A percentile compares a stretch with the other conserved stretches of the same genome.
Evolutionary conservation across 805 yeast genomes (phyloP).

Genomic region (Candida suzukii): DNA sequence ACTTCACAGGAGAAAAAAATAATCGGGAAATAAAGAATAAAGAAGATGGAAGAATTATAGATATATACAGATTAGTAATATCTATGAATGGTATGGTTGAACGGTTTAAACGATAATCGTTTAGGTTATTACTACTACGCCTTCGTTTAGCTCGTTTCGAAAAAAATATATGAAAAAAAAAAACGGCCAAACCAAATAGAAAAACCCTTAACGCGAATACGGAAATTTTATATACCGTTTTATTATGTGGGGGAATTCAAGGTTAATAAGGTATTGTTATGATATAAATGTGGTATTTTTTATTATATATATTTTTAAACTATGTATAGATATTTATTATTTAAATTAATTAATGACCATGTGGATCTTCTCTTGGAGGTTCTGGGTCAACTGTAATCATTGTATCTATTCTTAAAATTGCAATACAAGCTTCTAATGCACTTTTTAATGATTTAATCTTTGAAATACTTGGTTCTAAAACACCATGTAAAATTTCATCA

Average conservation of each 20-base stretch:
- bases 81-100: no score
- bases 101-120: no score
- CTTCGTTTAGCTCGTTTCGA: neutral
- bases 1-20: no score
- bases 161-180: no score
- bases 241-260: no score
- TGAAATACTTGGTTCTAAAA: slow-evolving; percentile 90
- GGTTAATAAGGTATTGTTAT: no score
- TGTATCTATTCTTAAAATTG: slow-evolving; percentile 94
- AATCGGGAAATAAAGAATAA: no score
- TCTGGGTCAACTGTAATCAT: slow-evolving; percentile 98
- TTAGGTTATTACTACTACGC: neutral
- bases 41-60: no score
- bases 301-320: neutral
- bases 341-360: slow-evolving; percentile 48
- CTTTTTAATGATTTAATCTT: slow-evolving; percentile 90
- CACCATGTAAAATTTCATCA: slow-evolving; percentile 79
- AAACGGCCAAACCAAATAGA: no score
- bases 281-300: neutral
- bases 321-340: neutral
- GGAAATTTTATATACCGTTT: no score
- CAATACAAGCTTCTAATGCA: slow-evolving; percentile 97
- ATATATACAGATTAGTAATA: no score
- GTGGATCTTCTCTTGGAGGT: slow-evolving; percentile 85
- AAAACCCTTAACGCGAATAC: no score